phyloP scores from a whole-genome alignment of 164 flowering plant species.

The Platanus orientalis region DNA sequence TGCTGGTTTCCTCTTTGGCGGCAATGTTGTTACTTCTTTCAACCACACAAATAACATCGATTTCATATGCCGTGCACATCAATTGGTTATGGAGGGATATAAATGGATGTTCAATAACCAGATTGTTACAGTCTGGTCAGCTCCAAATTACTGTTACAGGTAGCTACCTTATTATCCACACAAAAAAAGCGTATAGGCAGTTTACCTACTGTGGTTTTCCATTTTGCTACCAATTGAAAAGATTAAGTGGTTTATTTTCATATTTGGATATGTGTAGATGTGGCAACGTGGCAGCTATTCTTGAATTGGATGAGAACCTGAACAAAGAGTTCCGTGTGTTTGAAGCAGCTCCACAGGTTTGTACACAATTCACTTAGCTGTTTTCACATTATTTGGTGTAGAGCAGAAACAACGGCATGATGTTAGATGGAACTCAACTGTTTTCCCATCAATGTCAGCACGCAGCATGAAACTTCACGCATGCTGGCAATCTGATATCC shows the following conservation, averaged over 20 bases:
- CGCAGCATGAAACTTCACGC: too few relatives aligned
- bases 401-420: too few relatives aligned
- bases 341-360: slow-evolving; percentile 97
- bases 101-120: slow-evolving; percentile 99
- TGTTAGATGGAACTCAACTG: too few relatives aligned
- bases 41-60: slow-evolving; percentile 89
- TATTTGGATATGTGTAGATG: slow-evolving; percentile 55
- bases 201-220: neutral
- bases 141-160: slow-evolving; percentile 99
- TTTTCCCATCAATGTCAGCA: too few relatives aligned
- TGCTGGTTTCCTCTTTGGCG: slow-evolving; percentile 96
- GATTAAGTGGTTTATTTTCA: neutral
- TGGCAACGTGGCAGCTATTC: slow-evolving; percentile 99
- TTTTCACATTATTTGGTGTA: slow-evolving; percentile 6
- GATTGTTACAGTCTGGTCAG: slow-evolving; percentile 99
- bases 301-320: slow-evolving; percentile 93
- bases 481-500: too few relatives aligned
- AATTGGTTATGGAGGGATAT: slow-evolving; percentile 98
- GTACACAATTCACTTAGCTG: slow-evolving; percentile 19
- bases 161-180: too few relatives aligned
- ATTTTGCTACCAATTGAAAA: too few relatives aligned
- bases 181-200: too few relatives aligned
- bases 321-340: slow-evolving; percentile 91
- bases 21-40: slow-evolving; percentile 79
- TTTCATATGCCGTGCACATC: slow-evolving; percentile 97